Base-by-base conservation (phyloP, 345 rosid genomes). In the Limnanthes douglasii region DNA sequence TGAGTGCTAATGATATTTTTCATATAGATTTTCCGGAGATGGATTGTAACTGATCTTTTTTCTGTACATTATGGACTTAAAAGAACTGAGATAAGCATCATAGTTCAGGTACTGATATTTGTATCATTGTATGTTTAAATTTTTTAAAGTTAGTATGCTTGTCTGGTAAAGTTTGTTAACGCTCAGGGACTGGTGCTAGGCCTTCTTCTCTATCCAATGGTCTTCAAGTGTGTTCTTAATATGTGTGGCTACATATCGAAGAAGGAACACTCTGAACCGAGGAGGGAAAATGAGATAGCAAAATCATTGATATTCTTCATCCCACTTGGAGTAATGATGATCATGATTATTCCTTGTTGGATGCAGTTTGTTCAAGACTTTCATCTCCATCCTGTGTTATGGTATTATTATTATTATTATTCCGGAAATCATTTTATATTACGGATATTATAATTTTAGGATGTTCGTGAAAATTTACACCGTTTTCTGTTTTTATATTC, bases 291-390 rank as follows among this genome's bases (percentile, higher is more conserved):
- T 37, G 79, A 72, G 45, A 40, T 56, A 26, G 21, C 60, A 43
- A 67, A 45, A 58, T 71, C 92, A 20, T 12, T 69, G 20, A 20
- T 75, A 11, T 84, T 90, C 66, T 59, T 72, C 46, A 19, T 45
- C 20, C 75, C 77, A 23, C 61, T 90, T 54, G 60, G 68, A 1
- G 38, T 62, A 45, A 39, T 70, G 50, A 54, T 57, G 68, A 14
- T 53, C 5, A 40, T 54, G 39, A 34, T 71, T 44, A 50, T 67
- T 17, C 98, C 96, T 18, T 65, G 66, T 16, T 84, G 96, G 98
- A 90, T 84, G 78, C 77, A 75, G 53, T 64, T 72, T 47, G 83
- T 80, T 41, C 82, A 61, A 14, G 64, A 75, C 46, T 90, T 90
- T 69, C 42, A 67, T 29, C 62, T 50, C 35, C 98, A 90, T 63